Evolutionary conservation across 1,284 basidiomycete genomes (phyloP).

Genomic region (Butyriboletus appendiculatus): DNA sequence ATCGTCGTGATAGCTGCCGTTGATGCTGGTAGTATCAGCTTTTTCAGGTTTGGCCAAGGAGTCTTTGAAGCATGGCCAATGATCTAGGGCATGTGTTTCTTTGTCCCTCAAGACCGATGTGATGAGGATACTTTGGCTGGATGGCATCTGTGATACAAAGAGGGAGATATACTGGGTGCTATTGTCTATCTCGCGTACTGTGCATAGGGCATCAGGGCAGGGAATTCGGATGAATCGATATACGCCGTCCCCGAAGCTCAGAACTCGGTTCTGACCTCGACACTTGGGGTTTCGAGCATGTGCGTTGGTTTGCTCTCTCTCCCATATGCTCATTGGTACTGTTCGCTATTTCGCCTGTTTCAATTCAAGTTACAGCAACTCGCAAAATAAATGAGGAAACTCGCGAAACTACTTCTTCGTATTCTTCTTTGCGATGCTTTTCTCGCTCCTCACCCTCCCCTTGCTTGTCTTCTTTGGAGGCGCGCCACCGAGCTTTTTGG

Average conservation of each 20-base stretch:
- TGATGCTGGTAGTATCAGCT: conserved; percentile 86
- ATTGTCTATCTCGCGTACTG: background rate
- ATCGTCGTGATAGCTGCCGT: conserved; percentile 87
- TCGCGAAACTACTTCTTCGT: conserved; percentile 48
- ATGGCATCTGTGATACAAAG: background rate
- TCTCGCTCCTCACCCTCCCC: conserved; percentile 58
- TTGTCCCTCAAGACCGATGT: background rate
- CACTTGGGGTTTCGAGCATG: background rate
- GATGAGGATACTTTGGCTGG: background rate
- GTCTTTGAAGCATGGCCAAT: conserved; percentile 82
- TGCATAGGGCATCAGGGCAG: no score
- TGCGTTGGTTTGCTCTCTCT: background rate
- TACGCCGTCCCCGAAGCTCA: no score
- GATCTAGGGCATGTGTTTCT: conserved; percentile 11
- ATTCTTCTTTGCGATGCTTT: conserved; percentile 56
- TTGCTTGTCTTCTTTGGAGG: conserved; percentile 49
- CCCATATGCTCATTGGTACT: background rate
- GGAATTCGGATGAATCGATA: no score
- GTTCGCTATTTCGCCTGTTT: background rate
- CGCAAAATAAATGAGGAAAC: no score
- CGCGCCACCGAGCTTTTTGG: conserved; percentile 31
- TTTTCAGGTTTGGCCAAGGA: conserved; percentile 87
- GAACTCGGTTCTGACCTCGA: background rate
- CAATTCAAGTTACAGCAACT: background rate
- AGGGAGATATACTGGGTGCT: background rate